A percentile compares a stretch with the other conserved stretches of the same genome.
Evolutionary conservation across 148 eudicot species (phyloP).

Genomic region (Rhododendron ovatum): DNA sequence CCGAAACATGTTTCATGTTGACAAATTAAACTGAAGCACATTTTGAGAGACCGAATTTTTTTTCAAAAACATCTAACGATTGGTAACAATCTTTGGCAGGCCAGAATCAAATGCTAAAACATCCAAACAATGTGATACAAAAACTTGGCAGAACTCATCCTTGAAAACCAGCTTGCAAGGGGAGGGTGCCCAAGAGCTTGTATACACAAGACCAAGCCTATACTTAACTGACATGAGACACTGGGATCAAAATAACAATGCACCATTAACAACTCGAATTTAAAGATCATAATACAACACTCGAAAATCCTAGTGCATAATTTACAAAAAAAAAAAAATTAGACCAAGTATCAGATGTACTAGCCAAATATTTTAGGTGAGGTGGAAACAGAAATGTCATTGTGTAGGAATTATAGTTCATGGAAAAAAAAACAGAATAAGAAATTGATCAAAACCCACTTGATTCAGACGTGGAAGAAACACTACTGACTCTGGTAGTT

Average conservation of each 20-base stretch:
- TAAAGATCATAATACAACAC: background rate
- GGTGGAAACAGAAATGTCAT: background rate
- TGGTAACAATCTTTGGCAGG: background rate
- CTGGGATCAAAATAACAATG: background rate
- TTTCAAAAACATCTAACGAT: background rate
- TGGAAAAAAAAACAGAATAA: too few species aligned
- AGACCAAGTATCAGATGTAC: background rate
- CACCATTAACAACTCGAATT: background rate
- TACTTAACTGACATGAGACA: background rate
- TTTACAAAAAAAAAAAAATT: background rate
- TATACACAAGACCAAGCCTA: background rate
- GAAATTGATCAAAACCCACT: background rate
- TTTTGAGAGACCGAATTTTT: background rate
- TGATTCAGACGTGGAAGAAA: too few species aligned
- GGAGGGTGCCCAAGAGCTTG: background rate
- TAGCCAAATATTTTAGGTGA: conserved; percentile 38
- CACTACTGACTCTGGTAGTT: background rate
- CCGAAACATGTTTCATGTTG: background rate
- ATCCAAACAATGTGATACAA: background rate
- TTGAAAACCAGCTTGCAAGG: background rate
- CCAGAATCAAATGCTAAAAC: background rate
- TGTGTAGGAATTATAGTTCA: background rate
- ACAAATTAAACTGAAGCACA: background rate
- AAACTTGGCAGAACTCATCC: background rate
- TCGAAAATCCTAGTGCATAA: background rate